These are phyloP conservation scores for Leersia perrieri DNA, from an alignment of 176 grass and related monocot genomes.

Conservation along the genomic window DNA sequence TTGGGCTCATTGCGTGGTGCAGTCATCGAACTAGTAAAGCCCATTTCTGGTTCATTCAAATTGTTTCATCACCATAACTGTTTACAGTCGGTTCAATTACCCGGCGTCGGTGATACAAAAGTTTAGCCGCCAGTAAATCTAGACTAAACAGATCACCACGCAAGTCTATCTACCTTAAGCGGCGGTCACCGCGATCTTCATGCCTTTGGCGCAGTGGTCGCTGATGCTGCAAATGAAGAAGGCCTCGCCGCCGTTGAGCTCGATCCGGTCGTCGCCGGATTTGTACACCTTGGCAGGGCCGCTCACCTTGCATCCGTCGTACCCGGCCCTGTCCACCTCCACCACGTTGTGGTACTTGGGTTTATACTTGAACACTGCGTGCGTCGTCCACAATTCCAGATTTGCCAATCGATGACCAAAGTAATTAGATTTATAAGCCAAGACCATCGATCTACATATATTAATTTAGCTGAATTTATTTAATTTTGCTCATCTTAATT, in stretches of 20 bases:
- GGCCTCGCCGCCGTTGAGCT: neutral
- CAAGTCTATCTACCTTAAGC: neutral
- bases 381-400: no score
- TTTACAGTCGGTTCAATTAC: no score
- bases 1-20: no score
- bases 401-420: no score
- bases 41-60: no score
- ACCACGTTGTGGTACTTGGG: neutral
- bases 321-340: constrained; percentile 12
- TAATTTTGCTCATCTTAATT: neutral
- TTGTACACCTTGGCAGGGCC: neutral
- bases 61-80: no score
- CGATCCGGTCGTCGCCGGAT: constrained; percentile 9
- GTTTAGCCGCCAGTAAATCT: no score
- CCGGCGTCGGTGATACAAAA: no score
- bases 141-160: no score
- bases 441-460: neutral
- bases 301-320: neutral
- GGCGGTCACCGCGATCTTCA: neutral
- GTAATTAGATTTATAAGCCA: no score
- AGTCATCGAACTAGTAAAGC: no score
- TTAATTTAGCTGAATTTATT: neutral
- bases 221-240: constrained; percentile 22
- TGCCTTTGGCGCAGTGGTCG: neutral
- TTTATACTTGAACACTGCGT: constrained; percentile 15